Percentiles rank a stretch among this genome's conserved stretches.
phyloP scores from a whole-genome alignment of 2,329 filamentous ascomycete genomes.

The Claviceps lovelessii region DNA sequence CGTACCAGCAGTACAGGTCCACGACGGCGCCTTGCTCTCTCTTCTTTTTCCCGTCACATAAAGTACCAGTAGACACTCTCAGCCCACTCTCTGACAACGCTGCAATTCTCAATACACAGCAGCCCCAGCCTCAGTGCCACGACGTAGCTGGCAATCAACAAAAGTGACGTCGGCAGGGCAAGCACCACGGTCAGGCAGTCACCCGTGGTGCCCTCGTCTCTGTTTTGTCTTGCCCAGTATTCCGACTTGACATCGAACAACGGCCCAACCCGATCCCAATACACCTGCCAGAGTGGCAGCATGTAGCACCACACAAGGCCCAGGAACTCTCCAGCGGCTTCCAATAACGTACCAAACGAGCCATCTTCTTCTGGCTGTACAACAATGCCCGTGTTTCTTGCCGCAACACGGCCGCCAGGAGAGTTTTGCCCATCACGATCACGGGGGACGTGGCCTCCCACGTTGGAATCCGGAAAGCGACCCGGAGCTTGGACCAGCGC shows the following conservation, averaged over 20 bases:
- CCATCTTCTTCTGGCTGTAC: neutral
- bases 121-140: conserved; percentile 15
- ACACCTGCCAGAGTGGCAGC: conserved; percentile 10
- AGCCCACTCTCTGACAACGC: conserved; percentile 1
- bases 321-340: neutral
- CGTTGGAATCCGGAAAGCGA: conserved; percentile 14
- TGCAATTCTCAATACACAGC: conserved; percentile 8
- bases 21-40: too few relatives aligned
- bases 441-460: conserved; percentile 17
- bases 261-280: conserved; percentile 23
- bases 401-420: conserved; percentile 8
- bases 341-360: neutral
- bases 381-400: neutral
- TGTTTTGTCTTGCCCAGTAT: conserved; percentile 17
- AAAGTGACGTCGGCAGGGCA: conserved; percentile 14
- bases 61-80: neutral
- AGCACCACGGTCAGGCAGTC: conserved; percentile 14
- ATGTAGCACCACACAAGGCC: conserved; percentile 3
- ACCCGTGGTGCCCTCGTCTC: conserved; percentile 10
- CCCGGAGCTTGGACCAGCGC: conserved; percentile 12
- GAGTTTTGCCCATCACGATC: conserved; percentile 7
- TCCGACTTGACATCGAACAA: conserved; percentile 25
- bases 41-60: neutral
- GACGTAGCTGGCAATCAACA: conserved; percentile 11
- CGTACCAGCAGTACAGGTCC: neutral